These are phyloP conservation scores for Venturia oleaginea DNA, from an alignment of 2,329 filamentous ascomycete species.

Conservation along the genomic window DNA sequence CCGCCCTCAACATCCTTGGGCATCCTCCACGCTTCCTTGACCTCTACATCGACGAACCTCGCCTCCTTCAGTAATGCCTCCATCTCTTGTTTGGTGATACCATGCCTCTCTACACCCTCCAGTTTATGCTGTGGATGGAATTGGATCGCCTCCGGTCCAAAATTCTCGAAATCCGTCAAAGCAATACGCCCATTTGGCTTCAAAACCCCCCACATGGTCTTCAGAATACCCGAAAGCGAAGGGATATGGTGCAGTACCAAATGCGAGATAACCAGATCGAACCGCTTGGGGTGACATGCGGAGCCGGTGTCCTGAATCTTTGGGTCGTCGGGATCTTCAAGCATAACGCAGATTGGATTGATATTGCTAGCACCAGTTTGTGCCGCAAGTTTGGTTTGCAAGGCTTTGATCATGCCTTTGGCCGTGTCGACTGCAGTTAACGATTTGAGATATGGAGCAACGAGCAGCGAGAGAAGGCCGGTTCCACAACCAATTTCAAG, in stretches of 20 bases:
- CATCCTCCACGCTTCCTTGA: slow-evolving; percentile 41
- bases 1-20: slow-evolving; percentile 40
- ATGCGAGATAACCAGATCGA: slow-evolving; percentile 45
- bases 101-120: slow-evolving; percentile 46
- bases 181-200: slow-evolving; percentile 40
- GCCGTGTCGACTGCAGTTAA: slow-evolving; percentile 47
- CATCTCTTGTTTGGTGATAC: slow-evolving; percentile 36
- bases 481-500: slow-evolving; percentile 51
- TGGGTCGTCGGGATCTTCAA: slow-evolving; percentile 42
- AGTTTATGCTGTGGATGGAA: slow-evolving; percentile 47
- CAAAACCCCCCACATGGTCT: slow-evolving; percentile 39
- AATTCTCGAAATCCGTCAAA: slow-evolving; percentile 50
- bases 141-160: slow-evolving; percentile 40
- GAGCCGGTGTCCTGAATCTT: slow-evolving; percentile 23
- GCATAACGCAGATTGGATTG: slow-evolving; percentile 36
- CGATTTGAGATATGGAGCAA: slow-evolving; percentile 39
- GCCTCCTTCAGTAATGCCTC: slow-evolving; percentile 35
- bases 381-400: slow-evolving; percentile 35
- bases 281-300: slow-evolving; percentile 31
- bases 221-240: slow-evolving; percentile 34
- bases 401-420: slow-evolving; percentile 45
- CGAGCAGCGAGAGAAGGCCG: slow-evolving; percentile 42
- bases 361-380: slow-evolving; percentile 33
- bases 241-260: slow-evolving; percentile 49
- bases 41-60: slow-evolving; percentile 41